Base-by-base conservation (phyloP, 2,329 filamentous ascomycete species). In the Fusarium protoensiforme region DNA sequence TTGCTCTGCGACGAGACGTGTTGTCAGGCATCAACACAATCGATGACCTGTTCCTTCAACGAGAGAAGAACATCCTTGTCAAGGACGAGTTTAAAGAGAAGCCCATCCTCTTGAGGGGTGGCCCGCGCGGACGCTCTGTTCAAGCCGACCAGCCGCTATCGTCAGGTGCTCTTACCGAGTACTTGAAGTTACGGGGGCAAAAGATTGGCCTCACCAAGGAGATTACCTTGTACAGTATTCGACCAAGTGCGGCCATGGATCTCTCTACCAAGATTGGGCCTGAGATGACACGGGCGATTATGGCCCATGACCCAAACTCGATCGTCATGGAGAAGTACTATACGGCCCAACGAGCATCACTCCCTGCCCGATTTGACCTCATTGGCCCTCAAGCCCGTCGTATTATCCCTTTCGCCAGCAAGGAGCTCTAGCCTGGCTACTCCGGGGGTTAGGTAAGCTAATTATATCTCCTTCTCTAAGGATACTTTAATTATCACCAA, bases 51-150 rank as follows among this genome's bases (percentile, higher is more conserved):
- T 61, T 65, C 13, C 16, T 20, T 13, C 6, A 33, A 0, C 8
- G 18, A 20, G 13, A 60, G 41, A 36, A 20, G n/a, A 18, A 38
- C 16, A 65, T 60, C 46, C 3, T 36, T 1, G 31, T 61, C 27
- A 65, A 65, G 27, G 18, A 27, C 5, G 64, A 61, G 33, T 66
- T 66, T 18, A 29, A 29, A 8, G n/a, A 57, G 7, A 61, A 66
- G 16, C 57, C 57, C 57, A 36, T 66, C 16, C 24, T 61, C 6
- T 24, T 66, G 3, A 27, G 18, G 4, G 63, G 63, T 4, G 16
- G 24, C 9, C 31, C 11, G 9, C n/a, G 59, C 16, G 33, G 33
- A 9, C 43, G 43, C 13, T 24, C 51, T 2, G 57, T 38, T 14
- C 4, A 18, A n/a, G n/a, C n/a, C n/a, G n/a, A n/a, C n/a, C n/a